Evolutionary conservation across 2,329 filamentous ascomycete species (phyloP), one percentile per base, ranked within the genome.

Genomic region (Ophiostoma ulmi): DNA sequence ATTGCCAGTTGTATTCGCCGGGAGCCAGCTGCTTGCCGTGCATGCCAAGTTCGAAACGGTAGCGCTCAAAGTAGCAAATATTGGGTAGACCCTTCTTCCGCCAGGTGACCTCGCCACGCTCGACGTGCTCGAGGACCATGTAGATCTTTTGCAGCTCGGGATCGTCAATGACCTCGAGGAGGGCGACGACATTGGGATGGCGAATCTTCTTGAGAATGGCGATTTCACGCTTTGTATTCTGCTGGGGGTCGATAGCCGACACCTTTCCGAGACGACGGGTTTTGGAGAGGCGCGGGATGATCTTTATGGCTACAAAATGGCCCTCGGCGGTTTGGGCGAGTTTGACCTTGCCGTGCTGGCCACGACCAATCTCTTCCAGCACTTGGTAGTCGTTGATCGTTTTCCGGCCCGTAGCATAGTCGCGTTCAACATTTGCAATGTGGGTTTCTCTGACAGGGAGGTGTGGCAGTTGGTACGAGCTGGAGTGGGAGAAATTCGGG

Each of bases 361-460:
- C 95, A 72, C 95, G 91, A 70, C 95, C 95, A 70, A 99, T 92
- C 80, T 99, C 95, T 79, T 97, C 92, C 74, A 98, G 91, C 76
- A 99, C 92, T 80, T 97, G 93, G 81, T 99, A 99, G 78, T 97
- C 91, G 77, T 99, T 99, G 83, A 99, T 97, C 69, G 94, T 86
- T 81, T 99, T 99, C 73, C 95, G 92, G 72, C 95, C 95, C 5
- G 94, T 97, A 73, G 93, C 86, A 70, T 87, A 87, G 79, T 98
- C 93, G 73, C 94, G 90, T 77, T 98, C 94, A 75, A 97, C 92
- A 76, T 94, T 90, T 69, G 92, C 94, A 73, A 94, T 93, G 80
- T 97, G 92, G 11, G 94, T 97, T 89, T 93, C 91, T 86, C 90
- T 85, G 68, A 93, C 91, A 79, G 85, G 88, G 78, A 91, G 90